Conservation (phyloP, 805 yeast species). For the Candida hungchunana region DNA sequence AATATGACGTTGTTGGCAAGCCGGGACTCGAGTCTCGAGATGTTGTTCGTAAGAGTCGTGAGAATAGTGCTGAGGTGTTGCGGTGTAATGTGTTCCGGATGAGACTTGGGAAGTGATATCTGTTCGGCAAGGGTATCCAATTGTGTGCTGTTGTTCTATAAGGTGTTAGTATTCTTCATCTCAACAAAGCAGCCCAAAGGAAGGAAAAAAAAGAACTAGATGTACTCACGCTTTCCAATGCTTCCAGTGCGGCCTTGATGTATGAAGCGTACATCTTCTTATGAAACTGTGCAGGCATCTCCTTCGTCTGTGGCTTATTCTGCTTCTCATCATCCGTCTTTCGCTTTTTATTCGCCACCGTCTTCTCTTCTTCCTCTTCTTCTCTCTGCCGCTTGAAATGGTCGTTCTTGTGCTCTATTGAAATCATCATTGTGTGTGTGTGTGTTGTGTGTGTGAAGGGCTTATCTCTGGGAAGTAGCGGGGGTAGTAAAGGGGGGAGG, state of each 20-base stretch:
- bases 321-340: conserved; percentile 1
- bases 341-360: conserved; percentile 8
- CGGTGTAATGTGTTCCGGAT: conserved; percentile 50
- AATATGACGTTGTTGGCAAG: conserved; percentile 49
- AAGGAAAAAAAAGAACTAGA: conserved; percentile 1
- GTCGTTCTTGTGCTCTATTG: conserved; percentile 24
- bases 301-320: not conserved
- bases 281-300: conserved; percentile 24
- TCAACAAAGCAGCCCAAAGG: too few species aligned
- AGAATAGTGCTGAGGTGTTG: conserved; percentile 53
- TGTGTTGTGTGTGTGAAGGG: not conserved
- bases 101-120: conserved; percentile 46
- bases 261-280: conserved; percentile 37
- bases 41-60: conserved; percentile 54
- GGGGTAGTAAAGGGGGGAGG: too few species aligned
- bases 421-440: conserved; percentile 22
- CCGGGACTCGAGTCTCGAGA: conserved; percentile 53
- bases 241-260: conserved; percentile 64
- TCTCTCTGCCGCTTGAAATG: conserved; percentile 26
- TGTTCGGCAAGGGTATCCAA: conserved; percentile 59
- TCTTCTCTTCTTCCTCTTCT: conserved; percentile 16
- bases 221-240: conserved; percentile 54
- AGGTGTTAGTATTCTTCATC: conserved; percentile 24
- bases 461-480: not conserved
- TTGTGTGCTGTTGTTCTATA: conserved; percentile 46